Evolutionary conservation across 306 rosid species (phyloP).

Genomic region (Glycine soja): DNA sequence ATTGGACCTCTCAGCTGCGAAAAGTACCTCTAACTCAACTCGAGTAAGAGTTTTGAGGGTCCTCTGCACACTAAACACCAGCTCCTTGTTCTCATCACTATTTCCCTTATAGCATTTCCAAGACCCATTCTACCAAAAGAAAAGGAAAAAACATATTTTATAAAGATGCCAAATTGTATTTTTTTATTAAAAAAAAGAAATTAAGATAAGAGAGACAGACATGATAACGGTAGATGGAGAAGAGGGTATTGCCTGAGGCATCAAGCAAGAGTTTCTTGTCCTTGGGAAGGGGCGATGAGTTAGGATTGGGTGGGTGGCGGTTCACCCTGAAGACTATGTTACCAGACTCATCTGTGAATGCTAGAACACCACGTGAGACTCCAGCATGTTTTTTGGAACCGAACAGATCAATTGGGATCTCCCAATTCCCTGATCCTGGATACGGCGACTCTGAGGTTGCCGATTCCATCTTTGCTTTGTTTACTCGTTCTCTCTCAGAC

Average conservation of each 20-base stretch:
- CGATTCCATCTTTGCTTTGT: conserved; percentile 45
- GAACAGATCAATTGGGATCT: conserved; percentile 81
- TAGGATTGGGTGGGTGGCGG: conserved; percentile 50
- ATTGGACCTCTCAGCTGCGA: conserved; percentile 49
- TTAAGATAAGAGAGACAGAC: conserved; percentile 52
- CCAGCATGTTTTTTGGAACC: conserved; percentile 73
- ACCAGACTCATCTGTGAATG: conserved; percentile 59
- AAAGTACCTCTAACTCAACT: conserved; percentile 68
- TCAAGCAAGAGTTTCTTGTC: conserved; percentile 58
- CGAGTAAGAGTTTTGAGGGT: conserved; percentile 56
- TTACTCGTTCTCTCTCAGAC: background rate
- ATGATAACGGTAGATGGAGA: conserved; percentile 56
- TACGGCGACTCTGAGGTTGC: conserved; percentile 41
- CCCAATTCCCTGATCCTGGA: conserved; percentile 36
- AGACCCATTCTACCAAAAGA: conserved; percentile 60
- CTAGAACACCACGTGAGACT: conserved; percentile 59
- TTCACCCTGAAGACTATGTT: conserved; percentile 57
- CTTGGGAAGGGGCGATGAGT: conserved; percentile 49
- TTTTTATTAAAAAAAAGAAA: background rate
- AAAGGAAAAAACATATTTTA: background rate
- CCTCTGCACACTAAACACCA: conserved; percentile 66
- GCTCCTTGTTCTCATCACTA: conserved; percentile 44
- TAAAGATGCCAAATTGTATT: background rate
- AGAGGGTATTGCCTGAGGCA: conserved; percentile 58
- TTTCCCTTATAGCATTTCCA: conserved; percentile 83